phyloP scores from a whole-genome alignment of 164 flowering plant species.

The Berberis vulgaris region DNA sequence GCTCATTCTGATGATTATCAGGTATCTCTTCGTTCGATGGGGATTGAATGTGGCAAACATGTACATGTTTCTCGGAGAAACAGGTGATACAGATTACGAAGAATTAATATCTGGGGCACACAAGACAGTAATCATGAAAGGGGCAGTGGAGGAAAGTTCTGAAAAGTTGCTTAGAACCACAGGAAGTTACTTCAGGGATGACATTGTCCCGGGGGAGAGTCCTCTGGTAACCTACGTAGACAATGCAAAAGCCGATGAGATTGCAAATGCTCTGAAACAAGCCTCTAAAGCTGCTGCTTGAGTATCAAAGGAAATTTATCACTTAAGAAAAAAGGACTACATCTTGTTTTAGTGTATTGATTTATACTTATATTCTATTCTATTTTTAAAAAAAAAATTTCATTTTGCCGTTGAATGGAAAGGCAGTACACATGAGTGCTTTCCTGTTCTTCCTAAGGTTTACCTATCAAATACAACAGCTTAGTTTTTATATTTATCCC shows the following conservation, averaged over 20 bases:
- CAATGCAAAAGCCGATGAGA: constrained; percentile 40
- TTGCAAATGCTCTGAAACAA: constrained; percentile 44
- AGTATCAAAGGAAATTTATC: background rate
- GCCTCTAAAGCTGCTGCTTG: constrained; percentile 23
- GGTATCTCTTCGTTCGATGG: constrained; percentile 97
- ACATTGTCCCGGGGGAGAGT: constrained; percentile 67
- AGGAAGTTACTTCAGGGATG: constrained; percentile 61
- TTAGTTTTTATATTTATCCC: too few species aligned
- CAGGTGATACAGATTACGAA: constrained; percentile 87
- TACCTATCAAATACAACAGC: too few species aligned
- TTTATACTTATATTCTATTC: too few species aligned
- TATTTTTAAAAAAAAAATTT: too few species aligned
- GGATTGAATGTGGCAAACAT: constrained; percentile 79
- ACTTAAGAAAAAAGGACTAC: too few species aligned
- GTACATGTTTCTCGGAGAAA: constrained; percentile 78
- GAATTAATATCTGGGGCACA: constrained; percentile 81
- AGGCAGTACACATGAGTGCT: too few species aligned
- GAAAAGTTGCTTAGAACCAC: constrained; percentile 61
- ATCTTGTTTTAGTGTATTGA: too few species aligned
- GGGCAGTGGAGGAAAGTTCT: constrained; percentile 53
- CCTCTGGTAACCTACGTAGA: constrained; percentile 41
- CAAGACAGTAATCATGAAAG: constrained; percentile 73
- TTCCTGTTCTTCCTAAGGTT: too few species aligned
- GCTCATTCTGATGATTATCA: constrained; percentile 4
- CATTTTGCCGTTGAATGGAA: too few species aligned